phyloP scores from a whole-genome alignment of 305 asterid genomes.

The Ajuga reptans region DNA sequence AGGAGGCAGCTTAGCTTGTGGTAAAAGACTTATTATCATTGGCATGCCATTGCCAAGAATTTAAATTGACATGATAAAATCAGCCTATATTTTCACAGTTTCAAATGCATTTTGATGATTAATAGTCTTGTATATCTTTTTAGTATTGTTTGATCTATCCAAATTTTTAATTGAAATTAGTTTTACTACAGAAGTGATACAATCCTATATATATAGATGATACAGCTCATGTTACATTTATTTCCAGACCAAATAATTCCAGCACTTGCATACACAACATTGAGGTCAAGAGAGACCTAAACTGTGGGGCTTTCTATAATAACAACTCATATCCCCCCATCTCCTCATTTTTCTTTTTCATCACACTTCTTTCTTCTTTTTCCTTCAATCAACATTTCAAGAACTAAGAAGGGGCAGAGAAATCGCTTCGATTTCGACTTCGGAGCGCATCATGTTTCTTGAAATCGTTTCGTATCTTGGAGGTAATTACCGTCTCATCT shows the following conservation, averaged over 20 bases:
- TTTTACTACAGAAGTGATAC: background rate
- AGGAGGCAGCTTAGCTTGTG: slow-evolving; percentile 24
- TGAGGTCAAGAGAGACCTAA: slow-evolving; percentile 10
- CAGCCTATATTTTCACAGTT: background rate
- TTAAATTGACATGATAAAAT: no score
- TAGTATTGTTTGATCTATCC: background rate
- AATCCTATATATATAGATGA: background rate
- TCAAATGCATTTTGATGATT: background rate
- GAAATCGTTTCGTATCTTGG: background rate
- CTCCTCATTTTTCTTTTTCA: background rate
- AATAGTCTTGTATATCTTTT: no score
- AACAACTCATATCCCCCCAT: slow-evolving; percentile 3
- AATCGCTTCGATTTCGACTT: background rate
- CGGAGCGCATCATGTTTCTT: slow-evolving; percentile 1
- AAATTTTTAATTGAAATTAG: background rate
- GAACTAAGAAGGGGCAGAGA: background rate
- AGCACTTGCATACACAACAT: slow-evolving; percentile 20
- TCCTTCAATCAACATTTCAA: background rate
- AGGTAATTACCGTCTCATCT: background rate
- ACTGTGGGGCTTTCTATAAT: slow-evolving; percentile 23
- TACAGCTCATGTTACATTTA: slow-evolving; percentile 23
- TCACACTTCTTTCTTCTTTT: background rate
- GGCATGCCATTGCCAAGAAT: slow-evolving; percentile 17
- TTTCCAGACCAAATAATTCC: slow-evolving; percentile 13
- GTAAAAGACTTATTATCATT: slow-evolving; percentile 26